Evolutionary conservation across 495 filamentous ascomycete genomes (phyloP).

Genomic region (Choiromyces venosus): DNA sequence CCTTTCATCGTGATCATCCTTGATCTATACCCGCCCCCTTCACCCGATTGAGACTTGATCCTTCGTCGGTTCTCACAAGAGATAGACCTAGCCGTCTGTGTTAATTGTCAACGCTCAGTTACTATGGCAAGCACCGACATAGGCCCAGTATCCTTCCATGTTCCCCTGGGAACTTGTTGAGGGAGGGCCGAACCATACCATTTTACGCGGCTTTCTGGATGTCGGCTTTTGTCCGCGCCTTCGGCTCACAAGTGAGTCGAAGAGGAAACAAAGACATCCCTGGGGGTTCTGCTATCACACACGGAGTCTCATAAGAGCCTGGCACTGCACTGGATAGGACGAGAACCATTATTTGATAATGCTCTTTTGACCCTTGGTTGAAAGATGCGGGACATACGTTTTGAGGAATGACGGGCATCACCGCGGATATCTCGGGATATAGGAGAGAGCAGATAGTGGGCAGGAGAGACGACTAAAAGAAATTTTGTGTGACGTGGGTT

Average conservation of each 20-base stretch:
- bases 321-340: conserved; percentile 7
- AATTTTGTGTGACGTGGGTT: conserved; percentile 20
- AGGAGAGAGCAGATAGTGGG: conserved; percentile 21
- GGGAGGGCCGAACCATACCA: conserved; percentile 9
- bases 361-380: conserved; percentile 15
- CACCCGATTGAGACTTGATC: conserved; percentile 29
- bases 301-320: conserved; percentile 36
- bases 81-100: conserved; percentile 34
- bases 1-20: conserved; percentile 29
- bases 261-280: conserved; percentile 40
- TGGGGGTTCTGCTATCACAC: conserved; percentile 41
- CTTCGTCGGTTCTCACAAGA: conserved; percentile 22
- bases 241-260: conserved; percentile 26
- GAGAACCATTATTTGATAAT: conserved; percentile 16
- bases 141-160: conserved; percentile 14
- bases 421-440: conserved; percentile 14
- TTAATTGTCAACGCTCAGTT: conserved; percentile 25
- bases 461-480: conserved; percentile 13
- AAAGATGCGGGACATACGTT: conserved; percentile 18
- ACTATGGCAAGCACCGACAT: conserved; percentile 29
- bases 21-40: conserved; percentile 40
- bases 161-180: conserved; percentile 16
- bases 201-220: conserved; percentile 41
- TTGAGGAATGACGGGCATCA: conserved; percentile 23
- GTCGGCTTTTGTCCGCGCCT: conserved; percentile 41